A percentile compares a stretch with the other conserved stretches of the same genome.
phyloP scores from a whole-genome alignment of 208 protist species.

The Crithidia sp. region DNA sequence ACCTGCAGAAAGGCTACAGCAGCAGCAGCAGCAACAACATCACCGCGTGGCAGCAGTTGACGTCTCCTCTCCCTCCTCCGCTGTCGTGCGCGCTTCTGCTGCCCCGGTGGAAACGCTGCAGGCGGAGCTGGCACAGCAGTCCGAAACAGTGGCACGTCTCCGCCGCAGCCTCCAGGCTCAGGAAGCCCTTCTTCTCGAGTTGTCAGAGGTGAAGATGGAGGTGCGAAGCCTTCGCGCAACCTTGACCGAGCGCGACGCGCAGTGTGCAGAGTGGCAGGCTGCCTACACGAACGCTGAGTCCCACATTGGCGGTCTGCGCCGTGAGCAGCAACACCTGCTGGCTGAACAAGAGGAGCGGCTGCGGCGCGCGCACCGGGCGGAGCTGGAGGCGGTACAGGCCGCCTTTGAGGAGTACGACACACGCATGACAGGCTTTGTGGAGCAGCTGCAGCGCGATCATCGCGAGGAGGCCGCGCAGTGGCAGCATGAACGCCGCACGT shows the following conservation, averaged over 20 bases:
- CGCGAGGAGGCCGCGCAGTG: slow-evolving; percentile 40
- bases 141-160: slow-evolving; percentile 22
- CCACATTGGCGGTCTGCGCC: slow-evolving; percentile 5
- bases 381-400: slow-evolving; percentile 44
- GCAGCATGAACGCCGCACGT: slow-evolving; percentile 39
- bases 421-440: slow-evolving; percentile 47
- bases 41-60: not conserved
- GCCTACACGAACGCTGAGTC: slow-evolving; percentile 14
- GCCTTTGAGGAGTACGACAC: slow-evolving; percentile 61
- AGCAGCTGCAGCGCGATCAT: slow-evolving; percentile 39
- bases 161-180: slow-evolving; percentile 25
- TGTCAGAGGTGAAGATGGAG: slow-evolving; percentile 15
- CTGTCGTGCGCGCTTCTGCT: not conserved
- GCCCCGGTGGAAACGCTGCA: not conserved
- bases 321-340: slow-evolving; percentile 35
- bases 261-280: slow-evolving; percentile 21
- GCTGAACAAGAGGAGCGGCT: slow-evolving; percentile 35
- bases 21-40: not conserved
- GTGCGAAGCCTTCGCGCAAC: slow-evolving; percentile 1
- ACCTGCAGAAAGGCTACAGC: not conserved
- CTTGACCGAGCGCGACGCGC: slow-evolving; percentile 15
- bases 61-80: not conserved
- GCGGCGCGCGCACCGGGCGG: slow-evolving; percentile 35
- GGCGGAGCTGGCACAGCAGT: slow-evolving; percentile 12
- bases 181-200: slow-evolving; percentile 25